Percentiles rank a stretch among this genome's conserved stretches.
Evolutionary conservation across 108 stramenopile genomes (phyloP).

Genomic region (Bacterosira constricta): DNA sequence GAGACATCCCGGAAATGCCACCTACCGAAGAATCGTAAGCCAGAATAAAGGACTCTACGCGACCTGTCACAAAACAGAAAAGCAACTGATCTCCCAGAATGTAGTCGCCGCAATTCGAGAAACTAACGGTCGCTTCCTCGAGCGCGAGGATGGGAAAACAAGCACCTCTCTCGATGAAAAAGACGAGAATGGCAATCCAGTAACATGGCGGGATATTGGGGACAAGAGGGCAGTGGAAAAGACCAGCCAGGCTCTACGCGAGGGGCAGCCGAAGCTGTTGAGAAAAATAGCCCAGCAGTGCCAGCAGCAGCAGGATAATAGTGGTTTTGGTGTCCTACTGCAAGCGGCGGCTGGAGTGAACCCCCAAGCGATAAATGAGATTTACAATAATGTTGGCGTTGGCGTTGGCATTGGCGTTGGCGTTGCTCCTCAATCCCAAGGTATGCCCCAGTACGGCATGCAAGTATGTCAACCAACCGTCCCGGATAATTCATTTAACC

Average conservation of each 20-base stretch:
- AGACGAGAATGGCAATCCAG: slow-evolving; percentile 28
- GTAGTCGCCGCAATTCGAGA: slow-evolving; percentile 53
- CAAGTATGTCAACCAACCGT: too few relatives aligned
- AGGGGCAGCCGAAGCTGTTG: slow-evolving; percentile 48
- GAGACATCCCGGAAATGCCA: slow-evolving; percentile 48
- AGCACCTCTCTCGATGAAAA: slow-evolving; percentile 21
- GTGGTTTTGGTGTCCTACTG: background rate
- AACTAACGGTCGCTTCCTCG: slow-evolving; percentile 43
- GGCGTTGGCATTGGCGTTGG: too few relatives aligned
- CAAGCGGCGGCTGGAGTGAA: background rate
- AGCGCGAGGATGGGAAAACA: slow-evolving; percentile 47
- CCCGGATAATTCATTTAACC: too few relatives aligned
- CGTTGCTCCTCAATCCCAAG: too few relatives aligned
- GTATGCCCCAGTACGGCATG: too few relatives aligned
- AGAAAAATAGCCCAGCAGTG: slow-evolving; percentile 29
- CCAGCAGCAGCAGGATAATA: background rate
- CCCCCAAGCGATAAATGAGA: background rate
- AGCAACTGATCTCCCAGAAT: slow-evolving; percentile 40
- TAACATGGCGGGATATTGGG: slow-evolving; percentile 50
- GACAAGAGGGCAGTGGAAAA: slow-evolving; percentile 52
- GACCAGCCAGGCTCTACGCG: slow-evolving; percentile 50
- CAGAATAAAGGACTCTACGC: slow-evolving; percentile 46
- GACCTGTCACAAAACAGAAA: slow-evolving; percentile 50
- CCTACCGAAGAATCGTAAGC: slow-evolving; percentile 50
- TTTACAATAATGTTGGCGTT: background rate